Percentiles rank a stretch among this genome's conserved stretches.
Evolutionary conservation across 1,284 basidiomycete genomes (phyloP).

Genomic region (Mycosarcoma maydis): DNA sequence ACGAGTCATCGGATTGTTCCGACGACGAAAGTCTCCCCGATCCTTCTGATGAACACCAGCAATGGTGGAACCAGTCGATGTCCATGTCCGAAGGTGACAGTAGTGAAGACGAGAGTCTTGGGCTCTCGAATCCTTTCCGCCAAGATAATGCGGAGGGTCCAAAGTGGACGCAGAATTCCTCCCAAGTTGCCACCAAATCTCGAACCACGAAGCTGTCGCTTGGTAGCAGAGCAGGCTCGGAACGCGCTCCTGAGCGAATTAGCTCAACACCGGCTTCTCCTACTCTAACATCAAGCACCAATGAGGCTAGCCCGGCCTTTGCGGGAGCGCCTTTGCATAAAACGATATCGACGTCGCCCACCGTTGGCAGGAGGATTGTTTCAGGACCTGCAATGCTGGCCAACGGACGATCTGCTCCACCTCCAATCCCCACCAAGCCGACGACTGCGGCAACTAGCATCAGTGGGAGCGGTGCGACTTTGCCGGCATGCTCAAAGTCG

Average conservation of each 20-base stretch:
- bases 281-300: neutral
- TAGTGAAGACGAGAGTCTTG: conserved; percentile 2
- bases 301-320: neutral
- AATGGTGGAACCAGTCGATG: conserved; percentile 39
- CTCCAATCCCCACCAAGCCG: conserved; percentile 42
- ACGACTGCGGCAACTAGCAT: neutral
- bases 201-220: neutral
- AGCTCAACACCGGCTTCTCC: conserved; percentile 22
- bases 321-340: conserved; percentile 18
- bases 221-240: neutral
- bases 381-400: conserved; percentile 21
- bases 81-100: conserved; percentile 7
- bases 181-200: conserved; percentile 4
- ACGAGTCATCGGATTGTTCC: conserved; percentile 18
- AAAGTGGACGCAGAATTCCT: neutral
- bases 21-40: conserved; percentile 33
- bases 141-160: neutral
- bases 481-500: neutral
- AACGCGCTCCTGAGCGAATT: conserved; percentile 1
- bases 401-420: conserved; percentile 20
- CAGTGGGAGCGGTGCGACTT: neutral
- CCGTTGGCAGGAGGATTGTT: conserved; percentile 21
- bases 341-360: conserved; percentile 23
- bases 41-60: conserved; percentile 38
- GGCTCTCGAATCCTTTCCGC: conserved; percentile 18